Conservation (phyloP, 2,329 filamentous ascomycete genomes). For the Onygenales sp. region DNA sequence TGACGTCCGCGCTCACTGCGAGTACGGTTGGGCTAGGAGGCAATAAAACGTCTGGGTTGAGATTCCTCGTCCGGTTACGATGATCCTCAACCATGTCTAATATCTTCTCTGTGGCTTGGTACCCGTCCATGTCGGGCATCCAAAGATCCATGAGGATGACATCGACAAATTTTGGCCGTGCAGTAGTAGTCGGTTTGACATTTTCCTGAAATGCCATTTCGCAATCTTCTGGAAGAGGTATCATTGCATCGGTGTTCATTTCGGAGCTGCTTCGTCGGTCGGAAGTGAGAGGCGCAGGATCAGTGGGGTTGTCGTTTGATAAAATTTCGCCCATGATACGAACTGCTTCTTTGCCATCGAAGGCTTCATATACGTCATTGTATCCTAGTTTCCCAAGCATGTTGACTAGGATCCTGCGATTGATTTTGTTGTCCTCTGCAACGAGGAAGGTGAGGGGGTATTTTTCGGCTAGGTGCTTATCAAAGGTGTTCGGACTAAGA, state of each 20-base stretch:
- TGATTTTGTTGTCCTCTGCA: slow-evolving; percentile 65
- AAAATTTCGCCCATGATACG: slow-evolving; percentile 46
- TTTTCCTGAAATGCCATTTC: background rate
- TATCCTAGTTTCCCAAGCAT: slow-evolving; percentile 63
- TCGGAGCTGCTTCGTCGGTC: background rate
- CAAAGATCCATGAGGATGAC: slow-evolving; percentile 66
- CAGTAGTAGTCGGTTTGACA: slow-evolving; percentile 10
- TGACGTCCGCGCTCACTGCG: slow-evolving; percentile 59
- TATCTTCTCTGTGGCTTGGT: slow-evolving; percentile 57
- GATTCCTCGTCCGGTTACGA: slow-evolving; percentile 14
- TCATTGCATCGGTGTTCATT: slow-evolving; percentile 12
- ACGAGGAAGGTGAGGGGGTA: slow-evolving; percentile 59
- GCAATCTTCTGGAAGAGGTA: background rate
- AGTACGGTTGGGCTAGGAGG: slow-evolving; percentile 41
- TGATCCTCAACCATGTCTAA: slow-evolving; percentile 42
- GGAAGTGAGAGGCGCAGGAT: background rate
- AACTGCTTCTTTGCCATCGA: slow-evolving; percentile 60
- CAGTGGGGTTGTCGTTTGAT: background rate
- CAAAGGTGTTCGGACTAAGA: slow-evolving; percentile 20
- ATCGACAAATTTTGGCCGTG: slow-evolving; percentile 41
- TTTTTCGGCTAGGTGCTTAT: slow-evolving; percentile 49
- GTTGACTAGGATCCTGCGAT: slow-evolving; percentile 55
- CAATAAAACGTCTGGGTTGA: slow-evolving; percentile 19
- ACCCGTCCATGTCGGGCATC: slow-evolving; percentile 68
- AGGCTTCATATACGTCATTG: slow-evolving; percentile 52